Percentiles rank a stretch among this genome's conserved stretches.
Evolutionary conservation across 2,329 filamentous ascomycete genomes (phyloP).

Genomic region (Cladophialophora yegresii): DNA sequence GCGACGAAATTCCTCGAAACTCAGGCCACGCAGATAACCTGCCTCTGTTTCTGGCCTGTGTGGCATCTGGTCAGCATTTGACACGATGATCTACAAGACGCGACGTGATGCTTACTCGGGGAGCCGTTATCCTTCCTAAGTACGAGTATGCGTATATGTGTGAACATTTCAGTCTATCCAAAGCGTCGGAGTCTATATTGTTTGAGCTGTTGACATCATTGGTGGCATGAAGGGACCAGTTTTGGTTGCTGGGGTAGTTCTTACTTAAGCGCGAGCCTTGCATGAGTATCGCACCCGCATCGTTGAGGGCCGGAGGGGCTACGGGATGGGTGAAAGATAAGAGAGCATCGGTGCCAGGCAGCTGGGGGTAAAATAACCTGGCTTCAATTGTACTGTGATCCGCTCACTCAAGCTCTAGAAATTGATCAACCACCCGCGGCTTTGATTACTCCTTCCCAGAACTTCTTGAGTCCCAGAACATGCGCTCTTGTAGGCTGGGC

Average conservation of each 20-base stretch:
- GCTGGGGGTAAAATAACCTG: neutral
- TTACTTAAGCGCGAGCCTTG: conserved; percentile 5
- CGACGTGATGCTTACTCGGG: neutral
- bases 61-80: neutral
- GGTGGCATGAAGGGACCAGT: neutral
- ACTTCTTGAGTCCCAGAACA: conserved; percentile 63
- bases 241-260: neutral
- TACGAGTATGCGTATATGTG: neutral
- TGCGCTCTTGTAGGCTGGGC: conserved; percentile 42
- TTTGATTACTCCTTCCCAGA: conserved; percentile 64
- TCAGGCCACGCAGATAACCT: conserved; percentile 4
- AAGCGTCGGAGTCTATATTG: neutral
- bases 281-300: neutral
- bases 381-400: neutral
- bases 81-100: neutral
- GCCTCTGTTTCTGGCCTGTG: neutral
- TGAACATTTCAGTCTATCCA: neutral
- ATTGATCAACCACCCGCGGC: conserved; percentile 33
- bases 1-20: neutral
- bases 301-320: neutral
- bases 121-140: neutral
- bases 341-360: neutral
- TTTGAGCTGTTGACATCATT: conserved; percentile 9
- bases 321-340: neutral
- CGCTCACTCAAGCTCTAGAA: neutral